Base-by-base conservation (phyloP, 371 early-diverging fungal species). In the Enterocytospora artemiae region DNA sequence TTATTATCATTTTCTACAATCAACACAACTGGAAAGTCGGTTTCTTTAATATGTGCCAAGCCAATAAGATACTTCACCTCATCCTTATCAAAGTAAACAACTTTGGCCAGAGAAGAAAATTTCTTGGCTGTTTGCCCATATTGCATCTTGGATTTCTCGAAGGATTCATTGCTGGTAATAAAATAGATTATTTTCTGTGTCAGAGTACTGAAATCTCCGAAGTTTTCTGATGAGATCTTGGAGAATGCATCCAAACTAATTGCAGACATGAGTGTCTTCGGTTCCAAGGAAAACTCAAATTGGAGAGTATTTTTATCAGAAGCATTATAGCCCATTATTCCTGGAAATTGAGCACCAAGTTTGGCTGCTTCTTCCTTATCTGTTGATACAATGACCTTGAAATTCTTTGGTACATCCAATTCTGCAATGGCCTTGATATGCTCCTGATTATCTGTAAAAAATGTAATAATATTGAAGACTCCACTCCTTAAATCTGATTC, bases 281-380 rank as follows among this genome's bases (percentile, higher is more conserved):
- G 55, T 9, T 50, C 46, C 14, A 36, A 33, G 24, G 20, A 50
- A 0, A 68, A 30, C 9, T 48, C 31, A 9, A 68, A 14, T 32
- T 49, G 33, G 37, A 65, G 65, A 16, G 32, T 16, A 16, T 59
- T 50, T 20, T 39, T 58, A 18, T 75, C 72, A 12, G 16, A n/a
- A 20, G 67, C 51, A 60, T 69, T 75, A 50, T 56, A 72, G 16
- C 58, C 67, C 50, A 60, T 69, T 27, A 69, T 49, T 7, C 71
- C 71, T 30, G 75, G 75, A 55, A 62, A 69, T 1, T 69, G 60
- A 7, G 41, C 53, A 7, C 52, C 46, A 7, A 69, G 25, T 31
- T 46, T 39, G 24, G 54, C 32, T 20, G 75, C 72, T 18, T 64
- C 32, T 27, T 64, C 33, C 33, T 54, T 43, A 44, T 72, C 70